Evolutionary conservation across 306 rosid species (phyloP), one percentile per base, ranked within the genome.

Genomic region (Prunus kanzakura): DNA sequence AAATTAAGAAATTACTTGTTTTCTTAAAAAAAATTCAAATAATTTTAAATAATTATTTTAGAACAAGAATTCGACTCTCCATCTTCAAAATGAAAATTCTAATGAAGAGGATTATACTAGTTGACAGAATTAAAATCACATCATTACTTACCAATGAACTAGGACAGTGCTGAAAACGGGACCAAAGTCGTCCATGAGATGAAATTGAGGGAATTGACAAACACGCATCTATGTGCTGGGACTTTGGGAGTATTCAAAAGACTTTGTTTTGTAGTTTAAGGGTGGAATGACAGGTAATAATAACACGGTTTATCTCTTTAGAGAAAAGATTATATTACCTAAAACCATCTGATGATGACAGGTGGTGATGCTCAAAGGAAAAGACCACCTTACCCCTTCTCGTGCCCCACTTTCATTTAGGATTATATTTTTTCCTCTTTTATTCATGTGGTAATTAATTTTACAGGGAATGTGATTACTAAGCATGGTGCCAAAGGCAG

Each of bases 231-330:
- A 11, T 8, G 4, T 43, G 23, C 16, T 71, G 64, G 32, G 50
- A 52, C 27, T 64, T 19, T 30, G 54, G 13, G 62, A 69, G 15
- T 49, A 47, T 62, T 23, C 8, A 60, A n/a, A 51, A 22, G 35
- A 63, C 45, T 14, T 54, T n/a, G 66, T 58, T 73, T 73, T 45
- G 18, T 30, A 13, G 54, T 23, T 51, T 23, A 67, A 50, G 50
- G 43, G 43, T 80, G 80, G 80, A 69, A 75, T 75, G 72, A 75
- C 76, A 75, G 78, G 71, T 77, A 51, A 72, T 32, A 6, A 57
- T 29, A 43, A 19, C 29, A 35, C 50, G 35, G 15, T 41, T 38
- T 66, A 11, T 19, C 27, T 58, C 30, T 20, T 13, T 13, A 55
- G n/a, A 54, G 66, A 41, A 69, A 3, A 52, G 57, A 6, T 52